Percentiles rank a stretch among this genome's conserved stretches.
phyloP scores from a whole-genome alignment of 2,329 filamentous ascomycete genomes.

The Aspergillus pseudonomiae region DNA sequence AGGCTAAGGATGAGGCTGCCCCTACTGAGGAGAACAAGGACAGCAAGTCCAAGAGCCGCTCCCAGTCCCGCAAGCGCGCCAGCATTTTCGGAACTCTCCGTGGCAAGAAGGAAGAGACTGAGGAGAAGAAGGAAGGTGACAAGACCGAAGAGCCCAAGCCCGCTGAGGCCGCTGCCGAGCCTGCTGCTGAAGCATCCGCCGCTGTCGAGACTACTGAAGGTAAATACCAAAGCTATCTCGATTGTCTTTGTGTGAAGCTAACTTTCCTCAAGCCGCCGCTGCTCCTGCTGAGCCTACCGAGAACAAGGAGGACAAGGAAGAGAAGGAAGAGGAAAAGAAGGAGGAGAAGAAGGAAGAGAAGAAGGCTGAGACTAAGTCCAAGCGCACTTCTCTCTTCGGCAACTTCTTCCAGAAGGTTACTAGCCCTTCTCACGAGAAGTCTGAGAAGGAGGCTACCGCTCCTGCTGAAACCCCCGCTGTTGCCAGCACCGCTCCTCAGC shows the following conservation, averaged over 20 bases:
- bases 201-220: constrained; percentile 21
- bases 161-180: constrained; percentile 20
- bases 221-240: constrained; percentile 23
- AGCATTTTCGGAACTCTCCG: constrained; percentile 51
- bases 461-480: constrained; percentile 50
- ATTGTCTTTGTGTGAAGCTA: constrained; percentile 46
- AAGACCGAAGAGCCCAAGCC: constrained; percentile 46
- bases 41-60: constrained; percentile 62
- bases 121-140: constrained; percentile 46
- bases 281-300: constrained; percentile 26
- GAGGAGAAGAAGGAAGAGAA: constrained; percentile 32
- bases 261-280: constrained; percentile 35
- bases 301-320: constrained; percentile 14
- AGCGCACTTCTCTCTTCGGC: constrained; percentile 84
- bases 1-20: constrained; percentile 44
- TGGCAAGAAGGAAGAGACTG: constrained; percentile 62
- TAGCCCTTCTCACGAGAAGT: constrained; percentile 50
- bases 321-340: constrained; percentile 45
- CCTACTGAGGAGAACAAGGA: constrained; percentile 52
- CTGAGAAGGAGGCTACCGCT: constrained; percentile 53
- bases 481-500: constrained; percentile 53
- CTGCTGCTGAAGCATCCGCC: constrained; percentile 20
- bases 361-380: constrained; percentile 58
- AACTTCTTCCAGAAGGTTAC: constrained; percentile 72
- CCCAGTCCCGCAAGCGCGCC: constrained; percentile 60